phyloP scores from a whole-genome alignment of 345 rosid genomes.

The Bretschneidera sinensis region DNA sequence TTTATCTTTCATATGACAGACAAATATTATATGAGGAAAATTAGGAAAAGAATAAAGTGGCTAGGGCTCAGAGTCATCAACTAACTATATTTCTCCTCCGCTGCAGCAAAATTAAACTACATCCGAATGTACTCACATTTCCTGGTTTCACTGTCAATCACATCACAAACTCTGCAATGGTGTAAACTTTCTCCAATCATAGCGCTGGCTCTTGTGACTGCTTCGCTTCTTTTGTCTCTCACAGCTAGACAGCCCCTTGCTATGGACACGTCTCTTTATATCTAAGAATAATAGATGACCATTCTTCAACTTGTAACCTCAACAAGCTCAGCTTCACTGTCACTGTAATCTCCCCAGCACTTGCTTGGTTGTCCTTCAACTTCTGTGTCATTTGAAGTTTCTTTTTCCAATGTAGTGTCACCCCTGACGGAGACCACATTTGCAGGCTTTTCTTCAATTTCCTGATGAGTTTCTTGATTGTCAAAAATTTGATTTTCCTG shows the following conservation, averaged over 20 bases:
- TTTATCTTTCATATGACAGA: background rate
- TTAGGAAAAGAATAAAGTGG: background rate
- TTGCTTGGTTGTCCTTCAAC: slow-evolving; percentile 46
- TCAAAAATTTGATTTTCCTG: slow-evolving; percentile 27
- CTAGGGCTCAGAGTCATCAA: background rate
- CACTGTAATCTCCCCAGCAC: slow-evolving; percentile 86
- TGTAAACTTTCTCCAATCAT: too few relatives aligned
- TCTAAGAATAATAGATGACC: slow-evolving; percentile 5
- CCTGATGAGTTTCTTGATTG: slow-evolving; percentile 24
- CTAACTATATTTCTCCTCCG: background rate
- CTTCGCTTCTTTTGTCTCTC: background rate
- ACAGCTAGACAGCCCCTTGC: too few relatives aligned
- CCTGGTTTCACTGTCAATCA: background rate
- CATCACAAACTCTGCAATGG: background rate
- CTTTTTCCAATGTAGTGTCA: slow-evolving; percentile 29
- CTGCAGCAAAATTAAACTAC: background rate
- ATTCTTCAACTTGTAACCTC: slow-evolving; percentile 56
- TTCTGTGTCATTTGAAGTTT: slow-evolving; percentile 23
- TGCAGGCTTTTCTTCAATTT: slow-evolving; percentile 28
- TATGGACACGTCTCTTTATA: too few relatives aligned
- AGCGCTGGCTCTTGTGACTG: background rate
- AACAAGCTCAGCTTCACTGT: slow-evolving; percentile 57
- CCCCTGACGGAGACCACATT: slow-evolving; percentile 15
- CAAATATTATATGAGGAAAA: background rate
- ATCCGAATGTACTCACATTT: too few relatives aligned